Evolutionary conservation across 2,329 filamentous ascomycete genomes (phyloP).

Genomic region (Cercospora sp.): DNA sequence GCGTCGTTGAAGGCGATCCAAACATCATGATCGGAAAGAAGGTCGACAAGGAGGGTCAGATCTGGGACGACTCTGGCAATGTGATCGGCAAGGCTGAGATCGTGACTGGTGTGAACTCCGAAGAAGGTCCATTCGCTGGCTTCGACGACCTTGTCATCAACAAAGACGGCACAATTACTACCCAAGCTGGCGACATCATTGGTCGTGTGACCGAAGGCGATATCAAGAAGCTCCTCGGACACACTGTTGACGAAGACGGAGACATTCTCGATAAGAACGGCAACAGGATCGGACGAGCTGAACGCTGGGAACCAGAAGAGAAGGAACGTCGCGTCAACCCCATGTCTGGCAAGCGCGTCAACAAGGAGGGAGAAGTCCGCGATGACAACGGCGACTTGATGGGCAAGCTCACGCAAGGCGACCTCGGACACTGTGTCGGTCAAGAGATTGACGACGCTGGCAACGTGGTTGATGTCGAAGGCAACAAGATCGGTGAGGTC

Average conservation of each 20-base stretch:
- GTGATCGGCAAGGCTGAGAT: constrained; percentile 62
- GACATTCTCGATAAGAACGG: constrained; percentile 57
- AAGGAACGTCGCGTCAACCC: constrained; percentile 59
- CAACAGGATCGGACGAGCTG: constrained; percentile 55
- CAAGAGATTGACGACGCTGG: constrained; percentile 56
- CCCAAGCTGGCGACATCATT: constrained; percentile 49
- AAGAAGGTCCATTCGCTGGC: constrained; percentile 61
- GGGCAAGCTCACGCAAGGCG: constrained; percentile 53
- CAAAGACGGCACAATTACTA: constrained; percentile 59
- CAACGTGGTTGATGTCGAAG: constrained; percentile 56
- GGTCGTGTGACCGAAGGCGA: constrained; percentile 54
- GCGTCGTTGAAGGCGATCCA: constrained; percentile 59
- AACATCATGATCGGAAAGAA: constrained; percentile 60
- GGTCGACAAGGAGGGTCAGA: constrained; percentile 63
- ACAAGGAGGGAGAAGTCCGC: constrained; percentile 56
- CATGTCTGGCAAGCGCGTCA: constrained; percentile 58
- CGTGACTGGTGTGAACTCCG: constrained; percentile 50
- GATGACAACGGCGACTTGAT: constrained; percentile 54
- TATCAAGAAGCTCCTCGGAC: constrained; percentile 53
- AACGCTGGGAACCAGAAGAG: constrained; percentile 56
- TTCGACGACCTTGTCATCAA: constrained; percentile 58
- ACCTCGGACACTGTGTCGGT: constrained; percentile 54
- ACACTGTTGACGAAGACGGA: constrained; percentile 54
- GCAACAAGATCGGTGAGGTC: constrained; percentile 65
- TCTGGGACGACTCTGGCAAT: constrained; percentile 64